A percentile compares a stretch with the other conserved stretches of the same genome.
These are phyloP conservation scores for Volvox carteri DNA, from an alignment of 163 green algal species.

Conservation along the genomic window DNA sequence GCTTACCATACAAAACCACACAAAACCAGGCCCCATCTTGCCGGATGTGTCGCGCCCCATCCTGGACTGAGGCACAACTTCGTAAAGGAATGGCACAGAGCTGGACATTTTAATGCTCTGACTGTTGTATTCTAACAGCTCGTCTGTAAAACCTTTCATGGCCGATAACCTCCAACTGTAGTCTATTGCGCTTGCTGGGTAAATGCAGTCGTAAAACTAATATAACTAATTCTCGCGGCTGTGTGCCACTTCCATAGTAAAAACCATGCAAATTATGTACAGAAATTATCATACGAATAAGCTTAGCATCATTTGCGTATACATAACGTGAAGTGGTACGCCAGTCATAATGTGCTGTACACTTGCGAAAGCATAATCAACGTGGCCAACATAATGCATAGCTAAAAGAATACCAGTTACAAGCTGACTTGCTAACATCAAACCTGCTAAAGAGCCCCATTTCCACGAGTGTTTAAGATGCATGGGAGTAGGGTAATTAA, in stretches of 20 bases:
- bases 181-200: no score
- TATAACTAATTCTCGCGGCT: slow-evolving; percentile 2
- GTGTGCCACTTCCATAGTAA: slow-evolving; percentile 22
- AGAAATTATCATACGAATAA: slow-evolving; percentile 80
- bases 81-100: no score
- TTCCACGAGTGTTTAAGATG: slow-evolving; percentile 79
- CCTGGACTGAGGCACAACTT: no score
- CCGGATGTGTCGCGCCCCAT: no score
- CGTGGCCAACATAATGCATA: slow-evolving; percentile 75
- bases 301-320: slow-evolving; percentile 75
- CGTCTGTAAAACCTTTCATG: no score
- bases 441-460: slow-evolving; percentile 77
- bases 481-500: slow-evolving; percentile 77
- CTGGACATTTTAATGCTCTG: no score
- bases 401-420: slow-evolving; percentile 81
- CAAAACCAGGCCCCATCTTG: no score
- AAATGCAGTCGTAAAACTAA: no score
- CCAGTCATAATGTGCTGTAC: slow-evolving; percentile 80
- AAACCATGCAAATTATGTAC: slow-evolving; percentile 72
- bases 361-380: slow-evolving; percentile 61
- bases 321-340: slow-evolving; percentile 77
- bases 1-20: no score
- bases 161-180: no score
- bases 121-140: no score
- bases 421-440: slow-evolving; percentile 82